phyloP scores from a whole-genome alignment of 192 early-diverging fungal genomes.

The Podila epigama region DNA sequence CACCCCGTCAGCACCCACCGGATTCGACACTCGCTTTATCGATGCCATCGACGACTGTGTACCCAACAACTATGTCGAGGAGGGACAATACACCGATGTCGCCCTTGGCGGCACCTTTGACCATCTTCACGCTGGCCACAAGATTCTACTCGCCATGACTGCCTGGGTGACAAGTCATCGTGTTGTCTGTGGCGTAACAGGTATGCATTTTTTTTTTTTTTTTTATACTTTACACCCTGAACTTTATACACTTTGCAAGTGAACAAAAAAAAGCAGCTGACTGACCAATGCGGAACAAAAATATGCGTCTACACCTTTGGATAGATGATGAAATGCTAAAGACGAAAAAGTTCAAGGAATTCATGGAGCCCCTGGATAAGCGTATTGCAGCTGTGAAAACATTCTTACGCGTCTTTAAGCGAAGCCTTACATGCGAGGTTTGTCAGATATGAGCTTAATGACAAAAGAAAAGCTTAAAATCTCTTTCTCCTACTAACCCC shows the following conservation, averaged over 20 bases:
- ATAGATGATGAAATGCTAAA: conserved; percentile 68
- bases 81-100: conserved; percentile 57
- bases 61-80: conserved; percentile 13
- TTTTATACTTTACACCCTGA: conserved; percentile 8
- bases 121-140: conserved; percentile 94
- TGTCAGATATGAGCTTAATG: too few species aligned
- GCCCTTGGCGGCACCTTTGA: conserved; percentile 97
- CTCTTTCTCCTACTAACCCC: too few species aligned
- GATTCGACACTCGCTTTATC: conserved; percentile 11
- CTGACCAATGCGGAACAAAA: too few species aligned
- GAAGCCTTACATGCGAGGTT: conserved; percentile 57
- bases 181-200: conserved; percentile 78
- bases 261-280: too few species aligned
- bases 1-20: background rate
- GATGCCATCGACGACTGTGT: conserved; percentile 12
- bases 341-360: conserved; percentile 74
- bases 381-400: conserved; percentile 65
- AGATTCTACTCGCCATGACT: conserved; percentile 87
- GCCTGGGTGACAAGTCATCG: conserved; percentile 70
- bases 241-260: too few species aligned
- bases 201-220: conserved; percentile 48
- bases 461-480: too few species aligned
- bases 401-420: conserved; percentile 66
- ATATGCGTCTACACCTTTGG: background rate
- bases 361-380: conserved; percentile 69